Base-by-base conservation (phyloP, 257 asterid species). In the Ilex aquifolium region DNA sequence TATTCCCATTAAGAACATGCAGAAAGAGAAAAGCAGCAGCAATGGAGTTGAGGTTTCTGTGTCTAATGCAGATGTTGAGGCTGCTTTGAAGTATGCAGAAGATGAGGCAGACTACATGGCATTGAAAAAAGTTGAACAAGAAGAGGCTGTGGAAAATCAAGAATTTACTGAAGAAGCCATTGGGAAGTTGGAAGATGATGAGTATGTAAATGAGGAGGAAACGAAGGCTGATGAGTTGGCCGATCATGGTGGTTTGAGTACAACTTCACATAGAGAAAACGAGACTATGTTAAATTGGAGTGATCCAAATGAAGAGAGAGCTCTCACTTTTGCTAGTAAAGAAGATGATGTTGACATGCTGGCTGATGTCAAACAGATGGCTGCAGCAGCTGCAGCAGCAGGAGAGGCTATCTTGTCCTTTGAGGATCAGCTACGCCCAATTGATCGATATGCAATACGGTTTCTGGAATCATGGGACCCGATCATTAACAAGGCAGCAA, bases 81-180 rank as follows among this genome's bases (percentile, higher is more conserved):
- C 97, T 71, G 99, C 99, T 72, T 75, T 93, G 69, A 91, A 85
- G 76, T 80, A 82, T 77, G 99, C 95, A 55, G 99, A 93, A 79
- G 99, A 93, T 84, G 99, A 93, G 78, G 99, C 97, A 10, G 99
- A 90, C 75, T 93, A 93, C 84, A 93, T 93, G 92, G 99, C 99
- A 10, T 74, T 90, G 76, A 90, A 93, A 85, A 93, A 77, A 84
- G 97, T 93, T 69, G 97, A 93, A 76, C 91, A 93, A 70, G 99
- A 93, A 76, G 99, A 93, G 82, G 99, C 95, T 67, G 97, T 93
- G 68, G 99, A 93, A 69, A 93, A 93, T 77, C 96, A 93, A 69
- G 99, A 93, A 75, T 93, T 93, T 70, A 87, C 96, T 14, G 99
- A 93, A 80, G 99, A 93, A 83, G 81, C 85, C 36, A 79, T 83